Base-by-base conservation (phyloP, 768 basidiomycete species). In the Dioszegia hungarica region DNA sequence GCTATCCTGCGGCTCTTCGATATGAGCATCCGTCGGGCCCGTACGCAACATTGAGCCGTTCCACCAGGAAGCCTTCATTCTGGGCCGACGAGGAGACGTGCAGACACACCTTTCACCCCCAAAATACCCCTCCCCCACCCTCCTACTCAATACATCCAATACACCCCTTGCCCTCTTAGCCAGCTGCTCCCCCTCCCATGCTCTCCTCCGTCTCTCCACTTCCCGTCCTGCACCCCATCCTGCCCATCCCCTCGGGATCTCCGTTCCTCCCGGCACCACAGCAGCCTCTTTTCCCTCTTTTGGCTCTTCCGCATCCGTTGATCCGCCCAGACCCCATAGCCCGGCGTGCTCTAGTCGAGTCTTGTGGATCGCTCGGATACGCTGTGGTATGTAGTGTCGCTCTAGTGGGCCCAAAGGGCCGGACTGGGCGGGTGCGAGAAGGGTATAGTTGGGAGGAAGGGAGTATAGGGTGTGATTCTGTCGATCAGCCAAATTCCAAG, bases 381-480 rank as follows among this genome's bases (percentile, higher is more conserved):
- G 45, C 45, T 72, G 70, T 0, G 70, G 65, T 36, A 67, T 65
- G 33, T 72, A 72, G 6, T 59, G 56, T 29, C 50, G 56, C 39
- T 59, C 44, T 1, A 64, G 62, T 20, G 58, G 66, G 12, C 34
- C 25, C 1, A 66, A 47, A 29, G 45, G 25, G 8, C 41, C 15
- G 6, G 50, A 24, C 46, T 64, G 64, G 3, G 62, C 49, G 37
- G 62, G 57, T 9, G 56, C 61, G 20, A 67, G 19, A 11, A 54
- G 37, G 5, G 60, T 53, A 44, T 72, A 65, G 49, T 72, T 72
- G 0, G 60, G 63, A 1, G 70, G 70, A 0, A 72, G 52, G 1
- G 67, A 64, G 56, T 67, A 72, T 6, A 65, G 55, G 24, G 63
- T 56, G 56, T 67, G 70, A 29, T 68, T 62, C 70, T 72, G 39